Evolutionary conservation across 176 grass and related monocot genomes (phyloP).

Genomic region (Aegilops umbellulata): DNA sequence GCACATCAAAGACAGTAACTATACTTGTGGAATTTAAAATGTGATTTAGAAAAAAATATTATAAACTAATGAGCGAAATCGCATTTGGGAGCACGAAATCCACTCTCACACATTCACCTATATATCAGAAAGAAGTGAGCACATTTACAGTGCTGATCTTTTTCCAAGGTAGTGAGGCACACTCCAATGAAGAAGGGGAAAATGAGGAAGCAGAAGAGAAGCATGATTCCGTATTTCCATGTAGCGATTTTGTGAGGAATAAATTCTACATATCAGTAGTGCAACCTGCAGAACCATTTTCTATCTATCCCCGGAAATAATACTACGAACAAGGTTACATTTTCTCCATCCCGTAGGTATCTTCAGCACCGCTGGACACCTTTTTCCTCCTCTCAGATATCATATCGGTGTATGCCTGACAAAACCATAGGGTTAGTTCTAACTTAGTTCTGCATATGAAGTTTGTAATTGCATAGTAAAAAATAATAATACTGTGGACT

Average conservation of each 20-base stretch:
- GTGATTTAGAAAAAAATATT: no score
- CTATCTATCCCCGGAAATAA: slow-evolving; percentile 2
- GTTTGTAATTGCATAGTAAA: background rate
- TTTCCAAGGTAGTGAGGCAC: no score
- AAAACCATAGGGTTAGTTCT: slow-evolving; percentile 11
- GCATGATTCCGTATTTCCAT: background rate
- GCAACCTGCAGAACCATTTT: background rate
- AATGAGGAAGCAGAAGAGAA: background rate
- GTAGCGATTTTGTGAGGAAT: background rate
- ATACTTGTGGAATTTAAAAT: no score
- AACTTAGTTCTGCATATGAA: background rate
- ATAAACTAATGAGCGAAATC: no score
- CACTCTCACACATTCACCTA: no score
- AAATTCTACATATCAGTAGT: background rate
- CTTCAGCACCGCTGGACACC: slow-evolving; percentile 79
- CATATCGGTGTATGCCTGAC: slow-evolving; percentile 87
- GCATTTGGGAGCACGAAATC: no score
- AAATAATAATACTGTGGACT: background rate
- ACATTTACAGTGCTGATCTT: no score
- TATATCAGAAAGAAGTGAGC: no score
- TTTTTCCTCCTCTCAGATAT: slow-evolving; percentile 83
- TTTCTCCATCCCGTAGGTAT: slow-evolving; percentile 84
- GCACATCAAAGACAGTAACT: no score
- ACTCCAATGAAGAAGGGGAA: no score
- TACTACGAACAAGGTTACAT: background rate